phyloP scores from a whole-genome alignment of 164 flowering plant species.

The Dillenia suffruticosa region DNA sequence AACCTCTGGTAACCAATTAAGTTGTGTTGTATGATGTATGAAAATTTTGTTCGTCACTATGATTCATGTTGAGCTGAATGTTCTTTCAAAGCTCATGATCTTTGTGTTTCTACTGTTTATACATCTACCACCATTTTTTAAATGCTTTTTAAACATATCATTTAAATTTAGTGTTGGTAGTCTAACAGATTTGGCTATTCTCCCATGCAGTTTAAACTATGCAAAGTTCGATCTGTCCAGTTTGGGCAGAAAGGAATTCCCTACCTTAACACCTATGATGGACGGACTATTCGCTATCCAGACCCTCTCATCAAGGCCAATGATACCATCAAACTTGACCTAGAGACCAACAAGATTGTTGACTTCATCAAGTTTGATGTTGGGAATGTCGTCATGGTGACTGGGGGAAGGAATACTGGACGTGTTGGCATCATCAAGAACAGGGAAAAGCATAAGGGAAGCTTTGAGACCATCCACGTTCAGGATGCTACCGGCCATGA shows the following conservation, averaged over 20 bases:
- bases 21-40: too few species aligned
- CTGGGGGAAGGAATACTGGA: slow-evolving; percentile 85
- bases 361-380: slow-evolving; percentile 1
- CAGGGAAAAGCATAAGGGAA: slow-evolving; percentile 8
- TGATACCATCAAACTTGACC: slow-evolving; percentile 76
- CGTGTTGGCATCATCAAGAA: slow-evolving; percentile 31
- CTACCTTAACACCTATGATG: slow-evolving; percentile 77
- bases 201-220: slow-evolving; percentile 55
- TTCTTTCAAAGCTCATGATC: too few species aligned
- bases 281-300: slow-evolving; percentile 85
- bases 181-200: too few species aligned
- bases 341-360: slow-evolving; percentile 20
- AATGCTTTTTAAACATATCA: too few species aligned
- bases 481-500: slow-evolving; percentile 44
- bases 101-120: too few species aligned
- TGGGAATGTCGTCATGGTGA: slow-evolving; percentile 38
- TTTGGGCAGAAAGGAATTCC: slow-evolving; percentile 57
- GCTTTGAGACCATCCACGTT: slow-evolving; percentile 56
- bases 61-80: too few species aligned
- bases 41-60: not conserved
- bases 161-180: too few species aligned
- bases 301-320: slow-evolving; percentile 86
- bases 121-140: too few species aligned
- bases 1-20: too few species aligned
- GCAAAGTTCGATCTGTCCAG: not conserved